Base-by-base conservation (phyloP, 208 protist species). In the Kentomonas sorsogonicus region DNA sequence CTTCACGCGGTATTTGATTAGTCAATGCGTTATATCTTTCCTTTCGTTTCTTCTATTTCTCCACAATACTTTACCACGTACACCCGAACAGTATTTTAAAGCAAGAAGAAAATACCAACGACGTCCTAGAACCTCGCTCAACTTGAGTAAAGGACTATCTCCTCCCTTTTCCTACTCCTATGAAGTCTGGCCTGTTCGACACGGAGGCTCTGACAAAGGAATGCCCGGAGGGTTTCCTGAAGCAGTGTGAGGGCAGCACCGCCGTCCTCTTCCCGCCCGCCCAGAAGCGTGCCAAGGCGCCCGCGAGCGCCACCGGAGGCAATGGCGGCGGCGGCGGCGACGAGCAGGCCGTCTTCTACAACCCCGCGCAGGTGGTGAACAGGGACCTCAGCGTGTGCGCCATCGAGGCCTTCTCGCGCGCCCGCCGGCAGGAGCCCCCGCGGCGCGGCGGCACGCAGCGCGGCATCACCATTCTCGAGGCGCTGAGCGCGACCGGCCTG, bases 301-400 rank as follows among this genome's bases (percentile, higher is more conserved):
- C n/a, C n/a, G 18, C 7, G 5, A 39, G n/a, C 3, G 0, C 9
- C 9, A 56, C 1, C 20, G 22, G 6, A 40, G 38, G 20, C 6
- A 18, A 16, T 2, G 46, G 20, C 58, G 33, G 34, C 44, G 30
- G 68, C 60, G 18, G 39, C 53, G 3, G 13, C n/a, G 75, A 84
- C 22, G 78, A 70, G 29, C 91, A 94, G 61, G 74, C 93, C 2
- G 95, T 97, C 20, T 98, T 99, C 66, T 99, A 99, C 83, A 99
- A 99, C 66, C 94, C 92, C 1, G 97, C 95, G 15, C 96, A 99
- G 65, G 93, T 98, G 20, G 95, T 99, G 16, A 99, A 99, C 67
- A 81, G 98, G 18, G 98, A 99, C 72, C 54, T 99, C 36, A 99
- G 96, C 53, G 91, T 98, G 25, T 82, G 96, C 38, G 89, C 79